phyloP scores from a whole-genome alignment of 2,329 filamentous ascomycete species.

The Epicoccum nigrum region DNA sequence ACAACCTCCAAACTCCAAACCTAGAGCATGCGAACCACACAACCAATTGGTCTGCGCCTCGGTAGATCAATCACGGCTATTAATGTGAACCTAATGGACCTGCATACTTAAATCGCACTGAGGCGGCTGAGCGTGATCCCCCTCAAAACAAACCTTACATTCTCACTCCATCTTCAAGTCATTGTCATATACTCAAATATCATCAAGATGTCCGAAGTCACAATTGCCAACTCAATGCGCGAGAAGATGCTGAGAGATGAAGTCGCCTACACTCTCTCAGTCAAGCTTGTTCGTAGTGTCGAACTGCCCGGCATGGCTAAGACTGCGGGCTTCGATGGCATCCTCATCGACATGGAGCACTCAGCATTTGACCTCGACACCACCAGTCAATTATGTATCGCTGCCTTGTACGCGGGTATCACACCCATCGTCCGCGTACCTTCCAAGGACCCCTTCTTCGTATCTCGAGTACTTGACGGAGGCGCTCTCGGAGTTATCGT shows the following conservation, averaged over 20 bases:
- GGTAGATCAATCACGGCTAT: neutral
- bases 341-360: constrained; percentile 57
- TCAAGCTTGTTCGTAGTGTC: constrained; percentile 45
- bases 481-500: constrained; percentile 52
- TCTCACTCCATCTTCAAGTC: neutral
- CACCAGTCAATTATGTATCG: constrained; percentile 48
- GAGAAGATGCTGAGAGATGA: constrained; percentile 39
- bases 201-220: constrained; percentile 20
- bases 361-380: constrained; percentile 48
- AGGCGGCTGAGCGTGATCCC: neutral
- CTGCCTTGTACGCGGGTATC: constrained; percentile 49
- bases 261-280: constrained; percentile 36
- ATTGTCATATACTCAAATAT: neutral
- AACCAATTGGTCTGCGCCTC: neutral
- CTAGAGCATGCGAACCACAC: too few species aligned
- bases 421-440: constrained; percentile 52
- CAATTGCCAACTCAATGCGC: constrained; percentile 37
- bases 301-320: constrained; percentile 46
- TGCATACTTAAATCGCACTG: neutral
- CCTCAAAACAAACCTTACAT: neutral
- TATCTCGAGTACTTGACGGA: constrained; percentile 50
- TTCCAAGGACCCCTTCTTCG: constrained; percentile 48
- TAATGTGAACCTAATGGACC: neutral
- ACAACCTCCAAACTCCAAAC: too few species aligned
- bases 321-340: constrained; percentile 47